These are phyloP conservation scores for Rhytidhysteron rufulum DNA, from an alignment of 2,329 filamentous ascomycete species.

Conservation along the genomic window DNA sequence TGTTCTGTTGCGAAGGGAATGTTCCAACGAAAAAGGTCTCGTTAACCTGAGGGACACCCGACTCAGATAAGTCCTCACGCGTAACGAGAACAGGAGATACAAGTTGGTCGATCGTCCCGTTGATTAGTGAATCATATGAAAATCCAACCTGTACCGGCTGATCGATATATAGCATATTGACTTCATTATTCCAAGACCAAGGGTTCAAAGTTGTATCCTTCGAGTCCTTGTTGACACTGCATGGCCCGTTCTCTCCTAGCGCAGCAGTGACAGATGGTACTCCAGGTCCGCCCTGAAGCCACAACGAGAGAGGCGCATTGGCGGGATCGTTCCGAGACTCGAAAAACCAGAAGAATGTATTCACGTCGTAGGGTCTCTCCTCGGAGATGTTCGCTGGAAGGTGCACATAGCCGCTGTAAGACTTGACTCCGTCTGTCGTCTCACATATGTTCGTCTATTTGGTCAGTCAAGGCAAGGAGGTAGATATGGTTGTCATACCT, in stretches of 20 bases:
- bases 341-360: conserved; percentile 22
- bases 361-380: conserved; percentile 16
- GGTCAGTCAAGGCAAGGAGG: neutral
- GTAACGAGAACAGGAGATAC: conserved; percentile 1
- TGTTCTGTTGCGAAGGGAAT: conserved; percentile 4
- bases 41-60: neutral
- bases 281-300: conserved; percentile 8
- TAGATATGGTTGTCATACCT: neutral
- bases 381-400: conserved; percentile 39
- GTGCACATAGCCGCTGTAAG: conserved; percentile 56
- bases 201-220: conserved; percentile 6
- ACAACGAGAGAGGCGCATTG: conserved; percentile 15
- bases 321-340: conserved; percentile 11
- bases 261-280: conserved; percentile 11
- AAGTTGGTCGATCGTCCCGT: conserved; percentile 1
- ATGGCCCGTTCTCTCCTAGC: conserved; percentile 5
- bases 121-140: conserved; percentile 9
- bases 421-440: conserved; percentile 45
- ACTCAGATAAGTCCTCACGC: neutral
- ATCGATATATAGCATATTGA: conserved; percentile 8
- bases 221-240: neutral
- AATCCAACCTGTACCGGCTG: conserved; percentile 7
- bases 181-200: conserved; percentile 7
- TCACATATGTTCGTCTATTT: conserved; percentile 39
- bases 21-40: conserved; percentile 2